A percentile compares a stretch with the other conserved stretches of the same genome.
Evolutionary conservation across 2,329 filamentous ascomycete species (phyloP).

Genomic region (Pseudogymnoascus sp.): DNA sequence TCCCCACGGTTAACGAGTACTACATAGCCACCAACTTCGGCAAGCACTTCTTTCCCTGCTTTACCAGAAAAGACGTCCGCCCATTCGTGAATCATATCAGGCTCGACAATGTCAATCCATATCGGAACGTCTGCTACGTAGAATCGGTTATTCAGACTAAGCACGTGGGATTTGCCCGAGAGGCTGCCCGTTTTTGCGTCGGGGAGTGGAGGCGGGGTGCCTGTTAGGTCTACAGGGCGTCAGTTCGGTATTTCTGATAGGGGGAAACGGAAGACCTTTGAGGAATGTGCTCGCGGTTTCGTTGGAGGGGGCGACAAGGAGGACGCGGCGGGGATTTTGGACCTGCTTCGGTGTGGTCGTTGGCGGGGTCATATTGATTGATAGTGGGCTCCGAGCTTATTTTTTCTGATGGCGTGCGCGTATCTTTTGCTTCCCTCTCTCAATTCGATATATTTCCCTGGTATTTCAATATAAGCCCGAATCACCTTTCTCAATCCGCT

Average conservation of each 20-base stretch:
- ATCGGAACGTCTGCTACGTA: slow-evolving; percentile 53
- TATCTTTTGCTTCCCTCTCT: neutral
- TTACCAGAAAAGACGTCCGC: slow-evolving; percentile 47
- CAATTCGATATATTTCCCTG: neutral
- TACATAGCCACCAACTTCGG: slow-evolving; percentile 52
- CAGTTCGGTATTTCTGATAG: neutral
- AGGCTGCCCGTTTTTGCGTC: slow-evolving; percentile 33
- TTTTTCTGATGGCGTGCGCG: neutral
- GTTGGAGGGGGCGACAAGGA: slow-evolving; percentile 41
- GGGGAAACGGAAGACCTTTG: slow-evolving; percentile 36
- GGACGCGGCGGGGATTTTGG: slow-evolving; percentile 45
- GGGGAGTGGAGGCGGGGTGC: slow-evolving; percentile 32
- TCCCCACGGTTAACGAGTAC: slow-evolving; percentile 41
- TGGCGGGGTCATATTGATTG: neutral
- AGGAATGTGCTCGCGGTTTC: slow-evolving; percentile 41
- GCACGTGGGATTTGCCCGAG: slow-evolving; percentile 51
- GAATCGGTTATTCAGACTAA: slow-evolving; percentile 46
- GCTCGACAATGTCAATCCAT: slow-evolving; percentile 47
- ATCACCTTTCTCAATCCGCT: neutral
- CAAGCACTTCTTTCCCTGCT: slow-evolving; percentile 55
- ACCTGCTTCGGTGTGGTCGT: slow-evolving; percentile 19
- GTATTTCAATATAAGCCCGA: neutral
- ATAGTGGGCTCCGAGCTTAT: neutral
- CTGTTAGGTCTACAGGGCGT: slow-evolving; percentile 41
- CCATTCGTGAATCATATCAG: slow-evolving; percentile 34